Evolutionary conservation across 2,329 filamentous ascomycete species (phyloP).

Genomic region (Lachnellula occidentalis): DNA sequence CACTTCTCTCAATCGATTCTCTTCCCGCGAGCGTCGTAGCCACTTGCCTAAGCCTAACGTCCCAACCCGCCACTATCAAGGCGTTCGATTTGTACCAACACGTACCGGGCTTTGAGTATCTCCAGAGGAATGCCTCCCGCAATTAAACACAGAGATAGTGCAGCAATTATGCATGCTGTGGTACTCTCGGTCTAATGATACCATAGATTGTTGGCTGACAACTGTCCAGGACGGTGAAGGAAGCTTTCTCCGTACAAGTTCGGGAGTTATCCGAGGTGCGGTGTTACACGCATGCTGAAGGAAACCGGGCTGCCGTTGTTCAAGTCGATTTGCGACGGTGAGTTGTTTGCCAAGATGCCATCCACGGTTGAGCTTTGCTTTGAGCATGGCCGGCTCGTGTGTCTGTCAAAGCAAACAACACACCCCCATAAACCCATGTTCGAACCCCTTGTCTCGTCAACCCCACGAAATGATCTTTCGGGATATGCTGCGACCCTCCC

Average conservation of each 20-base stretch:
- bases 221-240: too few species aligned
- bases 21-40: background rate
- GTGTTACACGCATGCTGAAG: background rate
- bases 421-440: background rate
- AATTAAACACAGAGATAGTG: background rate
- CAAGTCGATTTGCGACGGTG: background rate
- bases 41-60: background rate
- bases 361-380: background rate
- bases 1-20: background rate
- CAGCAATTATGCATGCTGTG: background rate
- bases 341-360: background rate
- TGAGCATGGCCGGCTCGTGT: background rate
- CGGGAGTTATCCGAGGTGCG: background rate
- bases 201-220: too few species aligned
- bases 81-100: too few species aligned
- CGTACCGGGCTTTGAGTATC: too few species aligned
- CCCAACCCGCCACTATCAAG: background rate
- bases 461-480: background rate
- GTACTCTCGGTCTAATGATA: background rate
- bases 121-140: background rate
- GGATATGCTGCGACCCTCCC: background rate
- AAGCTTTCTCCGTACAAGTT: background rate
- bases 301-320: background rate
- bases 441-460: background rate
- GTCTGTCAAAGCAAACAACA: background rate